Evolutionary conservation across 257 asterid species (phyloP), one percentile per base, ranked within the genome.

Genomic region (Solanum phureja): DNA sequence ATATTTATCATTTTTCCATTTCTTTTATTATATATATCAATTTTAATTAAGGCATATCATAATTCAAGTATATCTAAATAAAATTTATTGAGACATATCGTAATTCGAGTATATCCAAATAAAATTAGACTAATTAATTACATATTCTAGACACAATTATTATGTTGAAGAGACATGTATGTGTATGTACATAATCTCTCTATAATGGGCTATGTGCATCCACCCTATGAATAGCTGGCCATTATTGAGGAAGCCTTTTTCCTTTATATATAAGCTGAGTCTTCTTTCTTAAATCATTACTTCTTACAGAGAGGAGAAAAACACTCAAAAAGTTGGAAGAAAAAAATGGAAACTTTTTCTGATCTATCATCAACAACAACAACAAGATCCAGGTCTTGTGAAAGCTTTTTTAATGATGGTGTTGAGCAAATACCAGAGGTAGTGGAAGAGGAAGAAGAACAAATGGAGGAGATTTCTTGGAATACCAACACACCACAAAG

Each of bases 331-430:
- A 62, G 8, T 34, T 8, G 24, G 1, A 58, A 10, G 27, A 46
- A 64, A 66, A 62, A 37, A 76, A 84, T 86, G 88, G 88, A 62
- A 84, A 27, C 77, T 18, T 42, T 74, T 27, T 73, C 85, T 64
- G 16, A 71, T 19, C 4, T 68, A 46, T 58, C 42, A 60, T 84
- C 83, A 76, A 83, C 58, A 46, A 46, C 46, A 42, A 42, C 87
- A 49, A 49, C 87, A 76, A 86, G 93, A 84, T 89, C 89, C 77
- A 83, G 44, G 23, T 44, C 75, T 11, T 42, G 82, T 87, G 88
- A 75, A 58, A 87, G 86, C 44, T 84, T 76, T 40, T 52, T 88
- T 37, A 18, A 83, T 12, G 90, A 77, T 46, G 76, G 18, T 60
- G 40, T 27, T 29, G 85, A 49, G 29, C 84, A 76, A 69, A 4